phyloP scores from a whole-genome alignment of 2,329 filamentous ascomycete genomes.

The Coniochaeta prunicola region DNA sequence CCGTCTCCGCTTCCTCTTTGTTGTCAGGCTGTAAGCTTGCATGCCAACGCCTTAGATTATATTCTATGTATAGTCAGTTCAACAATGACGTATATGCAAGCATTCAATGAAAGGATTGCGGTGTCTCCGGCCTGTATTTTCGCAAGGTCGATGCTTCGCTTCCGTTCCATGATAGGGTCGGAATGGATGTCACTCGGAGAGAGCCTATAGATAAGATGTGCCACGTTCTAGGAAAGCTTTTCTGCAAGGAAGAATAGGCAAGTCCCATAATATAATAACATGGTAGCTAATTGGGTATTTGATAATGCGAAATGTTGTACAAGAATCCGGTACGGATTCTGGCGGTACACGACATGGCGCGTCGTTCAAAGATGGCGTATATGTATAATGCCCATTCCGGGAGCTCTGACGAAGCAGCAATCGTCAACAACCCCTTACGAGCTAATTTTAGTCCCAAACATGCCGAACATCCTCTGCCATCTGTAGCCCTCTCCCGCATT shows the following conservation, averaged over 20 bases:
- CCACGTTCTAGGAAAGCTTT: no score
- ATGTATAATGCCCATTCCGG: neutral
- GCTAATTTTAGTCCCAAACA: conserved; percentile 17
- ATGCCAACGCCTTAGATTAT: neutral
- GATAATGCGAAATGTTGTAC: no score
- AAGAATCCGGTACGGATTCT: no score
- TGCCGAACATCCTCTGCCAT: conserved; percentile 14
- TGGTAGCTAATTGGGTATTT: no score
- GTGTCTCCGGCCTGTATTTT: neutral
- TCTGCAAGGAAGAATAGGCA: no score
- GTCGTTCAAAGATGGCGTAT: neutral
- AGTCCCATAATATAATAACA: no score
- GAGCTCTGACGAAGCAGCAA: no score
- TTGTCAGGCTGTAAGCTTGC: neutral
- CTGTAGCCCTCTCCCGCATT: conserved; percentile 22
- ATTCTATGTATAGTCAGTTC: neutral
- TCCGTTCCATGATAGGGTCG: no score
- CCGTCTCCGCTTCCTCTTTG: neutral
- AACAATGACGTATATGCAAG: neutral
- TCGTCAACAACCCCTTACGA: neutral
- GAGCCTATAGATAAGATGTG: no score
- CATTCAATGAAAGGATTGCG: neutral
- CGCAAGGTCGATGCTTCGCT: no score
- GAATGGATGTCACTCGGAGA: no score
- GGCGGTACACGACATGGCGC: neutral